Conservation (phyloP, 495 filamentous ascomycete genomes). For the Cercophora samala region DNA sequence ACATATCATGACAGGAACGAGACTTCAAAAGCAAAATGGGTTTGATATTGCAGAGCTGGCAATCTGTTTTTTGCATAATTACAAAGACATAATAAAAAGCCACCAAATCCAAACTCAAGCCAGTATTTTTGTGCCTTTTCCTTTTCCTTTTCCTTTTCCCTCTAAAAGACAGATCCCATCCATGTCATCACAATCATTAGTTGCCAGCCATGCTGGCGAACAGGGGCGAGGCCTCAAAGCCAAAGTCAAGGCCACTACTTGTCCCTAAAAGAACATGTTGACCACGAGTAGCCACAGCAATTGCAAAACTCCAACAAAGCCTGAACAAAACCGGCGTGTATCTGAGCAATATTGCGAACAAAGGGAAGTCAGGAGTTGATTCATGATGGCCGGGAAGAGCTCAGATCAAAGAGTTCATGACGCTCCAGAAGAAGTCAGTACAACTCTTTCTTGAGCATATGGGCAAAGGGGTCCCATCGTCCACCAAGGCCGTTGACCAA, state of each 20-base stretch:
- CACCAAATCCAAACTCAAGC: background rate
- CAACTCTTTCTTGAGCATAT: background rate
- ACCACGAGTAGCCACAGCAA: background rate
- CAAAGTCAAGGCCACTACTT: too few relatives aligned
- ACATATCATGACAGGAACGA: background rate
- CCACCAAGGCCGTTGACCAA: background rate
- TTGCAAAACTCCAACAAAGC: background rate
- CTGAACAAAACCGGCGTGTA: background rate
- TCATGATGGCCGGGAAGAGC: background rate
- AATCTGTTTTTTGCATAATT: background rate
- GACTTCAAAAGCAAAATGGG: background rate
- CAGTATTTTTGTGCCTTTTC: background rate
- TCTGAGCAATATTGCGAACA: background rate
- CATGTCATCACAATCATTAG: too few relatives aligned
- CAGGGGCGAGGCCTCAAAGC: too few relatives aligned
- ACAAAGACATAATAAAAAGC: background rate
- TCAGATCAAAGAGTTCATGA: background rate
- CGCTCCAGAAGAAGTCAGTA: background rate
- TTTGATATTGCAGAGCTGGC: background rate
- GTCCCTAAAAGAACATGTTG: too few relatives aligned
- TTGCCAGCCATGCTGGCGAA: too few relatives aligned
- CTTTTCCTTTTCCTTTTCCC: background rate
- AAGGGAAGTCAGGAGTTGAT: background rate
- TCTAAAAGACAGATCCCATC: too few relatives aligned
- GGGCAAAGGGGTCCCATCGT: background rate